Percentiles rank a stretch among this genome's conserved stretches.
These are phyloP conservation scores for Lathyrus oleraceus DNA, from an alignment of 306 rosid species.

Conservation along the genomic window DNA sequence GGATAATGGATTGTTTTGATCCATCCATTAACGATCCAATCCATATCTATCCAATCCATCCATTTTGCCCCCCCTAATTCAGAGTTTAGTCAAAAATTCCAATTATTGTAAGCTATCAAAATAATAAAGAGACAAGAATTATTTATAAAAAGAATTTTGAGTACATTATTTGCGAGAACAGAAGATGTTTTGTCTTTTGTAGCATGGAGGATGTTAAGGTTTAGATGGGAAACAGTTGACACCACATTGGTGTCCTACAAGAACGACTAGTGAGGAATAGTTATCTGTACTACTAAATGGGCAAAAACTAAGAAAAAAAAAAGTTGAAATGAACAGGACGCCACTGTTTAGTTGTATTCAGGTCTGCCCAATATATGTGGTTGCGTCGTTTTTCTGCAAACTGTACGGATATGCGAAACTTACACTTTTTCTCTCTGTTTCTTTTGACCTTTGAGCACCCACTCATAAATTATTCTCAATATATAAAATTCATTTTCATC, in stretches of 20 bases:
- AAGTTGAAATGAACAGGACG: constrained; percentile 33
- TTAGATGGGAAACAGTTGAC: constrained; percentile 36
- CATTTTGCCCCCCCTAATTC: too few species aligned
- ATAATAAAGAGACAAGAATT: not conserved
- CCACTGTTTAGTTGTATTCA: constrained; percentile 32
- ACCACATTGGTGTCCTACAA: constrained; percentile 31
- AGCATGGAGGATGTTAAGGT: constrained; percentile 37
- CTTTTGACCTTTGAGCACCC: too few species aligned
- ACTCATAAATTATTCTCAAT: too few species aligned
- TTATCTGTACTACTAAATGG: not conserved
- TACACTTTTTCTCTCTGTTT: too few species aligned
- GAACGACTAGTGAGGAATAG: not conserved
- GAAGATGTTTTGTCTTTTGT: constrained; percentile 23
- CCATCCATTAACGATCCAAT: too few species aligned
- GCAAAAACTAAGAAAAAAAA: constrained; percentile 2
- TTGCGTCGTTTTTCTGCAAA: not conserved
- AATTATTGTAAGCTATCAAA: too few species aligned
- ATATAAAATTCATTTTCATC: too few species aligned
- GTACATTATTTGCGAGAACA: constrained; percentile 28
- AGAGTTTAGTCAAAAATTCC: too few species aligned
- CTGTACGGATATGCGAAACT: constrained; percentile 14
- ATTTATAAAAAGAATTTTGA: not conserved
- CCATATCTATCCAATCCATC: too few species aligned
- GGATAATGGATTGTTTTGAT: too few species aligned
- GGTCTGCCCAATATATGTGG: constrained; percentile 34